Evolutionary conservation across 306 rosid species (phyloP), one percentile per base, ranked within the genome.

Genomic region (Vicia villosa): DNA sequence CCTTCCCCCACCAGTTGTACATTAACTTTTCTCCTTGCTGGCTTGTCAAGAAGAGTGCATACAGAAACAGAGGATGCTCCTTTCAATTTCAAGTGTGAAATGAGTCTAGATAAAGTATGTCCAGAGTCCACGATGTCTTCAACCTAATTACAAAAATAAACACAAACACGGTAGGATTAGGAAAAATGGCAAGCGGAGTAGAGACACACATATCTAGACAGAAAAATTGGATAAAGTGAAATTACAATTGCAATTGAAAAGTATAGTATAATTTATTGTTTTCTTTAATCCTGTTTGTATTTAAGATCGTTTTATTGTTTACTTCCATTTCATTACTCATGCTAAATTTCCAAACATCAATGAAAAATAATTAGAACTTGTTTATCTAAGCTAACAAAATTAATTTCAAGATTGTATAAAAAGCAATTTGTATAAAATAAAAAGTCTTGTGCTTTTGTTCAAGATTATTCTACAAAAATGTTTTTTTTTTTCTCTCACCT

Each of bases 41-140:
- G 92, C 77, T 90, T 94, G 75, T 94, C 97, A 62, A 94, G 98
- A 60, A 94, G 82, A 47, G 97, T 69, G 74, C 97, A 88, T 0
- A 93, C 87, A 1, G 98, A 90, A 5, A 93, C 86, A 77, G 96
- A 87, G 16, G 90, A 80, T 0, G 96, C 97, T 32, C 92, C 96
- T 77, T 90, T 90, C 3, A 81, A 66, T 65, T 90, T 77, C 85
- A 94, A 59, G 79, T 86, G 85, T 1, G 66, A 80, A 74, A 87
- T 74, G 15, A 90, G 72, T 56, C 61, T 66, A 9, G 83, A 82
- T 21, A 93, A 1, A 26, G 98, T 93, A 36, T 56, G 88, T 43
- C 98, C 98, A 0, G 91, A 85, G 51, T 93, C 98, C 24, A 93
- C 88, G 43, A 93, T 85, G 73, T 93, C 97, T 77, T 93, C 98